Conservation (phyloP, 2,329 filamentous ascomycete genomes). For the Diaporthe velutina region DNA sequence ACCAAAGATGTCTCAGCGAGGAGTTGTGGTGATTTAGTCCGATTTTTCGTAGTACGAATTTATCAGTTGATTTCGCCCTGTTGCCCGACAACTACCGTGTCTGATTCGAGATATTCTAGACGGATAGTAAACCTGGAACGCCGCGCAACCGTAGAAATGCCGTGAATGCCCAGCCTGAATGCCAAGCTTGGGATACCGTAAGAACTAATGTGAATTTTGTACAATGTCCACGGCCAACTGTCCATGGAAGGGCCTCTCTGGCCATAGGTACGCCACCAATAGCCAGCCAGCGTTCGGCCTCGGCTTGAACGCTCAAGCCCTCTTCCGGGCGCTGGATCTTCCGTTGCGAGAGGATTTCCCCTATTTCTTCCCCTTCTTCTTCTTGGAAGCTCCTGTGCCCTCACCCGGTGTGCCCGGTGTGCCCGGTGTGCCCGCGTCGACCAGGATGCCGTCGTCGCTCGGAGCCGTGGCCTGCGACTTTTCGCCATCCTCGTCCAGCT, state of each 20-base stretch:
- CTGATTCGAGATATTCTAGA: conserved; percentile 19
- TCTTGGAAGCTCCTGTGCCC: conserved; percentile 61
- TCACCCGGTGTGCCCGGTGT: conserved; percentile 54
- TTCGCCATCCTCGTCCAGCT: conserved; percentile 78
- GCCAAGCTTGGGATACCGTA: conserved; percentile 1
- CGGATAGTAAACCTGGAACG: conserved; percentile 34
- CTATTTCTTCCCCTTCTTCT: conserved; percentile 76
- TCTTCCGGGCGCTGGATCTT: conserved; percentile 13
- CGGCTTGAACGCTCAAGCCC: conserved; percentile 5
- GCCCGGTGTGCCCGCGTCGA: conserved; percentile 70
- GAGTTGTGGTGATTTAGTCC: conserved; percentile 27
- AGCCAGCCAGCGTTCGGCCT: neutral
- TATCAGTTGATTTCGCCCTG: neutral
- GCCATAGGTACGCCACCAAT: neutral
- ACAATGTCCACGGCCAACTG: conserved; percentile 22
- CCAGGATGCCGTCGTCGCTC: conserved; percentile 84
- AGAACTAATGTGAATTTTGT: conserved; percentile 31
- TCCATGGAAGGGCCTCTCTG: neutral
- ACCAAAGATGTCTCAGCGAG: conserved; percentile 27
- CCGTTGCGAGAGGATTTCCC: conserved; percentile 27
- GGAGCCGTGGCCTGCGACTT: conserved; percentile 55
- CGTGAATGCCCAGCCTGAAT: conserved; percentile 34
- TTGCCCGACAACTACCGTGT: neutral
- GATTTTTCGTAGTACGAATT: neutral
- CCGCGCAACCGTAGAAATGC: conserved; percentile 39